Conservation (phyloP, 2,329 filamentous ascomycete genomes). For the Chrysoporthe deuterocubensis region DNA sequence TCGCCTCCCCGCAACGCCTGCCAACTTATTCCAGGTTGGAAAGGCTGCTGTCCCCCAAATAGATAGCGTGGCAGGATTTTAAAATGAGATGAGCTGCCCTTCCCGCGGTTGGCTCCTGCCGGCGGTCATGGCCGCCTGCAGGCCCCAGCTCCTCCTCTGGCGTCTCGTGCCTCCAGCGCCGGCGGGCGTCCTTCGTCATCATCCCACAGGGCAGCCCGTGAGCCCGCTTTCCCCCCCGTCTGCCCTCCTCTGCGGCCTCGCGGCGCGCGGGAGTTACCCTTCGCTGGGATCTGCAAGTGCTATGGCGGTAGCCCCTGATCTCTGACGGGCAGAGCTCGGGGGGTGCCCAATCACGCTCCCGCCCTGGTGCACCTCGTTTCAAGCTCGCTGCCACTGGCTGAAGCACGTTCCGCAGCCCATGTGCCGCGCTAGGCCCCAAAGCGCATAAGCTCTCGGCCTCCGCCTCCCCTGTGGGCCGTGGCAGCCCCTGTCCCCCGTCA, state of each 20-base stretch:
- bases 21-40: neutral
- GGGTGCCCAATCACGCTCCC: neutral
- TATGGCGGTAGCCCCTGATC: neutral
- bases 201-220: too few species aligned
- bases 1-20: neutral
- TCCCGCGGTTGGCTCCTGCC: neutral
- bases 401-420: constrained; percentile 4
- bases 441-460: constrained; percentile 2
- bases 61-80: constrained; percentile 20
- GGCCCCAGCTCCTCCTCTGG: neutral
- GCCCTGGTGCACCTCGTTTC: constrained; percentile 2
- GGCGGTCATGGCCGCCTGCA: neutral
- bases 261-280: neutral
- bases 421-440: constrained; percentile 1
- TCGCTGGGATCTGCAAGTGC: neutral
- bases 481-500: constrained; percentile 4
- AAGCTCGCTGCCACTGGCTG: constrained; percentile 8
- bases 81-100: constrained; percentile 17
- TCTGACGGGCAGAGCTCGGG: neutral
- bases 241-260: neutral
- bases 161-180: neutral
- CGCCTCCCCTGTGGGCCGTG: neutral
- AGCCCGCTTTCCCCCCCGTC: neutral
- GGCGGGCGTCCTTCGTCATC: too few species aligned
- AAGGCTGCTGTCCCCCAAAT: constrained; percentile 12